These are phyloP conservation scores for Cytospora piceicola DNA, from an alignment of 2,329 filamentous ascomycete species.

Conservation along the genomic window DNA sequence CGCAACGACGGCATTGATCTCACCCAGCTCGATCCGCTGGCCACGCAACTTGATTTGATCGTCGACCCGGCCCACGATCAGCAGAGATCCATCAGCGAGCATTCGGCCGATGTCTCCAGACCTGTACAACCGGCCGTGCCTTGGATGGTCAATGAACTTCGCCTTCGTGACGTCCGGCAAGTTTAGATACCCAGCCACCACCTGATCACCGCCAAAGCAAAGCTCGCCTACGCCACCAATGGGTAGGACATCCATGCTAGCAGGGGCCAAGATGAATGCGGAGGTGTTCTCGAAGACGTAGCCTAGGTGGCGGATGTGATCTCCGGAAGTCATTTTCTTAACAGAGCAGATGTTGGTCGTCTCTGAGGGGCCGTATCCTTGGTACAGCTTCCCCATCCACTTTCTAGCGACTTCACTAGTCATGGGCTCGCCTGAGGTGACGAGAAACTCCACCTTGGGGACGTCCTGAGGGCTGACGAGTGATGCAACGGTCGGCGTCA, in stretches of 20 bases:
- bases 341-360: conserved; percentile 88
- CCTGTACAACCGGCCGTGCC: conserved; percentile 75
- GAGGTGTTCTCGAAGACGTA: conserved; percentile 76
- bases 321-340: conserved; percentile 59
- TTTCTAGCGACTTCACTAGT: conserved; percentile 69
- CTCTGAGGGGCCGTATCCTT: conserved; percentile 85
- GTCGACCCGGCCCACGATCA: conserved; percentile 74
- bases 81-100: conserved; percentile 73
- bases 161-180: conserved; percentile 62
- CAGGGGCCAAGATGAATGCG: conserved; percentile 61
- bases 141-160: conserved; percentile 71
- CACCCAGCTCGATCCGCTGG: conserved; percentile 76
- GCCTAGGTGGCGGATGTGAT: conserved; percentile 77
- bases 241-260: conserved; percentile 59
- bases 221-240: conserved; percentile 78
- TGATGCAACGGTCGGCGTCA: conserved; percentile 84
- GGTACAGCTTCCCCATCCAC: conserved; percentile 74
- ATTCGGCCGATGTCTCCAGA: conserved; percentile 83
- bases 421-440: conserved; percentile 81
- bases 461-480: conserved; percentile 71
- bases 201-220: conserved; percentile 84
- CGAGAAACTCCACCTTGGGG: conserved; percentile 72
- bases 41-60: conserved; percentile 83
- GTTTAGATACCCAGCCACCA: conserved; percentile 75
- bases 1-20: conserved; percentile 69